Evolutionary conservation across 1,139 yeast genomes (phyloP), one percentile per base, ranked within the genome.

Genomic region (Kluyveromyces sp.): DNA sequence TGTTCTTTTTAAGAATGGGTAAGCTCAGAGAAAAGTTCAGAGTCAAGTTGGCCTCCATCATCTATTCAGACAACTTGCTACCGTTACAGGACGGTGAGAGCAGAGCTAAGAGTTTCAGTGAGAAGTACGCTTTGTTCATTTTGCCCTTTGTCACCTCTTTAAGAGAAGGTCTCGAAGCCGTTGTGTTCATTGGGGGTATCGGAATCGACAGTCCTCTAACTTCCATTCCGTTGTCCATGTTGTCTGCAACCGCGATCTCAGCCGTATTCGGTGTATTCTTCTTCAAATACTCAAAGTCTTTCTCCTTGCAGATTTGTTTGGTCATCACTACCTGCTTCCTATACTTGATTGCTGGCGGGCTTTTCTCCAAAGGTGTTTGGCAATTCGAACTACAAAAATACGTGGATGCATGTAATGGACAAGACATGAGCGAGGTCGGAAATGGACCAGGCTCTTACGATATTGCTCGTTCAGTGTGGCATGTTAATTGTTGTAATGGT

Each of bases 381-480:
- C 86, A 80, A 63, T 74, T 88, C 49, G 95, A 89, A 63, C 68
- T 82, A 45, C 85, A 85, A 61, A 64, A 66, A 46, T 84, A 74
- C 64, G 78, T 81, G 36, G 71, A 77, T 50, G 64, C 66, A 50
- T 75, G 92, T 61, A 80, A 82, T 46, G 96, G 95, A 2, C 79
- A 85, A 49, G 96, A 89, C 61, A 89, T 86, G 52, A 75, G 92
- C 39, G 97, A 89, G 65, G 77, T 78, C 9, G 97, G 97, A 4
- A 75, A 80, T 43, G 97, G 97, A 0, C 95, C 97, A 1, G 97
- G 97, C 7, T 84, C 96, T 1, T 89, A 89, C 65, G 94, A 89
- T 62, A 78, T 89, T 45, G 57, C 76, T 28, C 78, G 75, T 49
- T 74, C 83, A 13, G 85, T 89, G 1, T 89, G 97, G 97, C 97